phyloP scores from a whole-genome alignment of 305 asterid species.

The Caryopteris hybrid region DNA sequence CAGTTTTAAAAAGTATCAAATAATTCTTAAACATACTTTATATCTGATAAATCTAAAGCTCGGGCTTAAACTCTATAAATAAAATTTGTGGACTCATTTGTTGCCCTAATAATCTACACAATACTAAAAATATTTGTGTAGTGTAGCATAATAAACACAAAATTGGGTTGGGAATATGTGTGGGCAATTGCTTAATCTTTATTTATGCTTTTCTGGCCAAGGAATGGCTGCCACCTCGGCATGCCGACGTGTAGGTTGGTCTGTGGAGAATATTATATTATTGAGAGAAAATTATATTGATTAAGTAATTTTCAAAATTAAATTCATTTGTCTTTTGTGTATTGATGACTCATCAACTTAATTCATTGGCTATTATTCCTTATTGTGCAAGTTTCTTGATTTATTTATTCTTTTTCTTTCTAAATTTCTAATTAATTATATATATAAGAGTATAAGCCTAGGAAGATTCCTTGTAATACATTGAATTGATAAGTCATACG shows the following conservation, averaged over 20 bases:
- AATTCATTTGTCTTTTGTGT: too few relatives aligned
- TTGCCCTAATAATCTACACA: too few relatives aligned
- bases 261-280: slow-evolving; percentile 14
- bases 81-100: too few relatives aligned
- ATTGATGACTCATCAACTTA: slow-evolving; percentile 3
- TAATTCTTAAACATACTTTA: too few relatives aligned
- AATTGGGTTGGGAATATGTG: not conserved
- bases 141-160: not conserved
- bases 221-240: slow-evolving; percentile 21
- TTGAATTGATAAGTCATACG: not conserved
- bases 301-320: too few relatives aligned
- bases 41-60: too few relatives aligned
- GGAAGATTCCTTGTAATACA: not conserved
- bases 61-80: too few relatives aligned
- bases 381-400: slow-evolving; percentile 17
- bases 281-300: too few relatives aligned
- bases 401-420: too few relatives aligned
- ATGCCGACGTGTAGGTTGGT: slow-evolving; percentile 25
- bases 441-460: too few relatives aligned
- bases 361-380: slow-evolving; percentile 3
- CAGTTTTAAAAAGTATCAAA: too few relatives aligned
- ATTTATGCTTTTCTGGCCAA: slow-evolving; percentile 15
- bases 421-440: too few relatives aligned
- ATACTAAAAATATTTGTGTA: not conserved
- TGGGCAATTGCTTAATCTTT: not conserved